Percentiles rank a stretch among this genome's conserved stretches.
Conservation (phyloP, 352 stramenopile genomes). For the Pythium sukuiense region DNA sequence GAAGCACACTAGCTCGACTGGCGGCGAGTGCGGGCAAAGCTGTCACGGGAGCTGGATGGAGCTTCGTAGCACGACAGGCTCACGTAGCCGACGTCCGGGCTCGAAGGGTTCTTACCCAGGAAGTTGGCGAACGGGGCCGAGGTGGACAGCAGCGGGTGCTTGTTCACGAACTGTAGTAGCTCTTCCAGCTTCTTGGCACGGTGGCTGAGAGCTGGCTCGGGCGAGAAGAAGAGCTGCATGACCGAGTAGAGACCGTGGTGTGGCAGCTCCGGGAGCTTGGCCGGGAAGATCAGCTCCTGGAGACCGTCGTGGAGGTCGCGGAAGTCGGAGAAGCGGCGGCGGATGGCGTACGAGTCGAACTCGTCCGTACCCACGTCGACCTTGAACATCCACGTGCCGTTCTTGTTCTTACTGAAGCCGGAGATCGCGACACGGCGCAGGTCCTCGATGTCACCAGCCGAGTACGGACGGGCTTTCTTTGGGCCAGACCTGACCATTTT, state of each 20-base stretch:
- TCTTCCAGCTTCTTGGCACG: slow-evolving; percentile 55
- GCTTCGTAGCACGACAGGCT: slow-evolving; percentile 71
- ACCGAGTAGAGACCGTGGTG: slow-evolving; percentile 66
- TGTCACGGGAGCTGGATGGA: slow-evolving; percentile 27
- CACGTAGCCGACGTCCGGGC: slow-evolving; percentile 64
- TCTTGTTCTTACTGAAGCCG: slow-evolving; percentile 59
- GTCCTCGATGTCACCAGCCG: slow-evolving; percentile 49
- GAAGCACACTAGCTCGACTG: slow-evolving; percentile 17
- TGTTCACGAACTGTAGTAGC: slow-evolving; percentile 58
- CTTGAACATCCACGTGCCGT: slow-evolving; percentile 78
- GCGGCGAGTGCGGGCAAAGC: slow-evolving; percentile 11
- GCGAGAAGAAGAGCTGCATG: slow-evolving; percentile 66
- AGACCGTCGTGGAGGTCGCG: slow-evolving; percentile 65
- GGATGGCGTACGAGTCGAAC: slow-evolving; percentile 62
- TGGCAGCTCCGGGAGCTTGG: slow-evolving; percentile 45
- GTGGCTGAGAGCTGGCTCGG: slow-evolving; percentile 53
- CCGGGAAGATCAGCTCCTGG: slow-evolving; percentile 30
- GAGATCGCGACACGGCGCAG: slow-evolving; percentile 60
- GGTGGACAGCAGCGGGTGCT: slow-evolving; percentile 46
- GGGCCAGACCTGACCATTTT: slow-evolving; percentile 27
- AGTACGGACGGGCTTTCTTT: slow-evolving; percentile 47
- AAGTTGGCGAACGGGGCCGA: slow-evolving; percentile 52
- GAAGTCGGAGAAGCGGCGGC: slow-evolving; percentile 76
- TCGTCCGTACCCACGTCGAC: slow-evolving; percentile 61
- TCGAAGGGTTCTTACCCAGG: slow-evolving; percentile 73